Percentiles rank a stretch among this genome's conserved stretches.
Evolutionary conservation across 2,329 filamentous ascomycete genomes (phyloP).

Genomic region (Curvularia hawaiiensis): DNA sequence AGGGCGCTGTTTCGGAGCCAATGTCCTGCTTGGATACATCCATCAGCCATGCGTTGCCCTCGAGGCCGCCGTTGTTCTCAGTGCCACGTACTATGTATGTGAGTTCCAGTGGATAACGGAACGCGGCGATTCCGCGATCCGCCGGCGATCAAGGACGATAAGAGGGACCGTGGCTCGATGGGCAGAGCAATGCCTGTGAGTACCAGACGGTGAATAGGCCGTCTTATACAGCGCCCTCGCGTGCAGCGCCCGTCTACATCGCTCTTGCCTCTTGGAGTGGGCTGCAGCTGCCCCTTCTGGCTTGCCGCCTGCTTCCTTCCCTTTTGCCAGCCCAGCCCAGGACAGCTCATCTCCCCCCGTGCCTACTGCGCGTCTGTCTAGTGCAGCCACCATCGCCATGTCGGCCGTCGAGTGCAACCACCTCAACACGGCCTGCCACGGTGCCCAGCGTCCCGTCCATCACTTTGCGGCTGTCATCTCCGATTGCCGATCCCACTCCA

Average conservation of each 20-base stretch:
- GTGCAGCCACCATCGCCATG: conserved; percentile 15
- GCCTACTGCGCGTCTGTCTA: conserved; percentile 17
- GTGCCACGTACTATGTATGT: neutral
- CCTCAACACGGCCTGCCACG: conserved; percentile 11
- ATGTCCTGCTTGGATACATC: conserved; percentile 36
- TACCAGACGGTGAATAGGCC: conserved; percentile 32
- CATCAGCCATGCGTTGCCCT: conserved; percentile 41
- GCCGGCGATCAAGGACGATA: conserved; percentile 13
- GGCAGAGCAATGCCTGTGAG: conserved; percentile 5
- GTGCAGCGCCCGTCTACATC: conserved; percentile 21
- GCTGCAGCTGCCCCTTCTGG: conserved; percentile 43
- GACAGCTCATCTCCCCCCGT: conserved; percentile 37
- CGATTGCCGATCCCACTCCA: conserved; percentile 39
- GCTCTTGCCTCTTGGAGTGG: conserved; percentile 40
- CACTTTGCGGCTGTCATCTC: conserved; percentile 28
- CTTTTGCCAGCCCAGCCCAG: conserved; percentile 29
- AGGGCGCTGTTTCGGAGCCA: conserved; percentile 24
- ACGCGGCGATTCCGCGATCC: conserved; percentile 26
- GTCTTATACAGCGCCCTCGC: conserved; percentile 42
- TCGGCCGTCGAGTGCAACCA: conserved; percentile 16
- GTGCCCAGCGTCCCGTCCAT: conserved; percentile 26
- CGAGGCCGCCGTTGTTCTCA: too few species aligned
- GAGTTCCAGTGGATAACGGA: conserved; percentile 16
- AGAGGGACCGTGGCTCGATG: neutral
- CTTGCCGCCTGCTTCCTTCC: conserved; percentile 31